Base-by-base conservation (phyloP, 192 early-diverging fungal species). In the Entomortierella lignicola region DNA sequence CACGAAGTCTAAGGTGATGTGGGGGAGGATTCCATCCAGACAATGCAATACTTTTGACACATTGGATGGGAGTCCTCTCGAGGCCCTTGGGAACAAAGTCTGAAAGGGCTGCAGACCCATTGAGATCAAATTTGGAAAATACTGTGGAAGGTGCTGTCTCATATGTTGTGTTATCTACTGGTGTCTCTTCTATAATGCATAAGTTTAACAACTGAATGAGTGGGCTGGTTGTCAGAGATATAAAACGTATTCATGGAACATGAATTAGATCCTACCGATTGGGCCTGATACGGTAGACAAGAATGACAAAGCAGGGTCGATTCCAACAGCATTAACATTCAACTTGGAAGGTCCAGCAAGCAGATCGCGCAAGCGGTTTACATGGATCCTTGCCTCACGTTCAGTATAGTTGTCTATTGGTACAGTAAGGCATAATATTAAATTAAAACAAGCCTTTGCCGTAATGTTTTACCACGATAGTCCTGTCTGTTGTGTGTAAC, bases 1-100 rank as follows among this genome's bases (percentile, higher is more conserved):
- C 94, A 73, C 86, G 87, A 27, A 93, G 83, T 55, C 90, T 88
- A 34, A 91, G 89, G 57, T 90, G 77, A 37, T 89, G 88, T 8
- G 95, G 91, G 17, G 94, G 93, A 26, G 97, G 96, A 80, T 98
- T 99, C 97, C 97, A 98, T 29, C 90, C 89, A 60, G 96, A 98
- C 26, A 96, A 70, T 18, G 88, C 75, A 60, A 99, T 75, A 57
- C 88, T 89, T 61, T 91, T 91, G 59, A 94, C 60, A 57, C 92
- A 93, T 70, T 90, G 82, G 8, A 91, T 90, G 29, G 77, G 79
- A 41, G 83, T 71, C 54, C 83, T 64, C 64, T 88, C 81, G 58
- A 89, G 83, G 30, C 80, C 84, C 34, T 80, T 64, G 30, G 89
- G 86, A 54, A 91, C 65, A 66, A 93, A 84, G 55, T 87, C 68